Evolutionary conservation across 2,329 filamentous ascomycete species (phyloP).

Genomic region (Aspergillus neotritici): DNA sequence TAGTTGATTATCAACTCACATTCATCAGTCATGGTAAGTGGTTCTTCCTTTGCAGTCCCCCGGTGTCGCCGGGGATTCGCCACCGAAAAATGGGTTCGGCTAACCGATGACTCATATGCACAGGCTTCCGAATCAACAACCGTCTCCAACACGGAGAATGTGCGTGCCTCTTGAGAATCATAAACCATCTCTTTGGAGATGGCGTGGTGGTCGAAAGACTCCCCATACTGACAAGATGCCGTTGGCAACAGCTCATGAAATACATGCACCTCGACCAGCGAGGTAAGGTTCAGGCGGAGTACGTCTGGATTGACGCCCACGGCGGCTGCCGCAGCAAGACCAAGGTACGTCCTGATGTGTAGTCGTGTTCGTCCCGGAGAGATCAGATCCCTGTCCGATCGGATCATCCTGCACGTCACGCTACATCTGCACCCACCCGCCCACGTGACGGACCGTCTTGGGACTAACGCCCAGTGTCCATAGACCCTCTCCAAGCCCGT

Average conservation of each 20-base stretch:
- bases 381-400: too few species aligned
- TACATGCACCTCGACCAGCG: conserved; percentile 84
- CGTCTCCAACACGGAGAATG: conserved; percentile 45
- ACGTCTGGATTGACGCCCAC: conserved; percentile 86
- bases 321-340: conserved; percentile 90
- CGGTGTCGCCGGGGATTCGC: too few species aligned
- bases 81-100: neutral
- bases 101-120: conserved; percentile 31
- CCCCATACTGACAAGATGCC: conserved; percentile 36
- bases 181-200: conserved; percentile 2
- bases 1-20: conserved; percentile 10
- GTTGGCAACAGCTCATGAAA: conserved; percentile 67
- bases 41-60: neutral
- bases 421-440: conserved; percentile 22
- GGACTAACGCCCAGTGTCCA: neutral
- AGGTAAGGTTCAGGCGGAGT: conserved; percentile 85
- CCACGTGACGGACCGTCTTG: conserved; percentile 23
- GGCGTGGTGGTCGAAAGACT: too few species aligned
- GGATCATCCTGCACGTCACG: conserved; percentile 11
- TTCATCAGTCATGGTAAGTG: conserved; percentile 8
- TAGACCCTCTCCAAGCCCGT: conserved; percentile 61
- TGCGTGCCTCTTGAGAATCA: conserved; percentile 32
- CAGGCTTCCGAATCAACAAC: conserved; percentile 38
- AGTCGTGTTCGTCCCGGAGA: neutral
- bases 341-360: conserved; percentile 60